phyloP scores from a whole-genome alignment of 1,284 basidiomycete genomes.

The Pseudozyma flocculosa region DNA sequence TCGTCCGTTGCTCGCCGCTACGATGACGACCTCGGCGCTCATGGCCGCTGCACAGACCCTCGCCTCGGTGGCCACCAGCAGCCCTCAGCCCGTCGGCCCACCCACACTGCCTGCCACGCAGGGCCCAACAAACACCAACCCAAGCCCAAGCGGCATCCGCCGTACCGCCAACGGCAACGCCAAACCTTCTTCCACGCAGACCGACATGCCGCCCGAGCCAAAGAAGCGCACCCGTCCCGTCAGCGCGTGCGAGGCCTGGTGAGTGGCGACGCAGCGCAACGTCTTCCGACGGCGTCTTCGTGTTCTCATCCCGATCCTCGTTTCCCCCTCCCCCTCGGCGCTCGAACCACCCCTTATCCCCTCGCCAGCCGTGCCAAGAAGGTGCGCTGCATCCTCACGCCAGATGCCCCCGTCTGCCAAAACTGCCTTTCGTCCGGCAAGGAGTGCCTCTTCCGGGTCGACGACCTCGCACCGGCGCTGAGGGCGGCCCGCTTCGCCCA shows the following conservation, averaged over 20 bases:
- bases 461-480: constrained; percentile 48
- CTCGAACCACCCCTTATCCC: background rate
- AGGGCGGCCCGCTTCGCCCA: constrained; percentile 41
- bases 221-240: constrained; percentile 51
- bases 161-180: no score
- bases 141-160: constrained; percentile 8
- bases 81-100: constrained; percentile 21
- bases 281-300: no score
- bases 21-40: constrained; percentile 30
- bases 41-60: constrained; percentile 40
- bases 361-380: constrained; percentile 39
- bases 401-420: constrained; percentile 45
- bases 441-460: constrained; percentile 48
- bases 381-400: constrained; percentile 44
- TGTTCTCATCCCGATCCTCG: no score
- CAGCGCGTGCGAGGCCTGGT: constrained; percentile 47
- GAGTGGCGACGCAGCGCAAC: background rate
- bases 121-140: constrained; percentile 1
- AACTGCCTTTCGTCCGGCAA: constrained; percentile 45
- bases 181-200: constrained; percentile 4
- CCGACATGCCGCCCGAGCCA: constrained; percentile 24
- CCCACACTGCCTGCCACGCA: constrained; percentile 5
- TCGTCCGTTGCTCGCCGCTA: no score
- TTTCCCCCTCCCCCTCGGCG: no score
- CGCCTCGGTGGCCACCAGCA: constrained; percentile 32